phyloP scores from a whole-genome alignment of 1,284 basidiomycete genomes.

The Marasmius fiardii region DNA sequence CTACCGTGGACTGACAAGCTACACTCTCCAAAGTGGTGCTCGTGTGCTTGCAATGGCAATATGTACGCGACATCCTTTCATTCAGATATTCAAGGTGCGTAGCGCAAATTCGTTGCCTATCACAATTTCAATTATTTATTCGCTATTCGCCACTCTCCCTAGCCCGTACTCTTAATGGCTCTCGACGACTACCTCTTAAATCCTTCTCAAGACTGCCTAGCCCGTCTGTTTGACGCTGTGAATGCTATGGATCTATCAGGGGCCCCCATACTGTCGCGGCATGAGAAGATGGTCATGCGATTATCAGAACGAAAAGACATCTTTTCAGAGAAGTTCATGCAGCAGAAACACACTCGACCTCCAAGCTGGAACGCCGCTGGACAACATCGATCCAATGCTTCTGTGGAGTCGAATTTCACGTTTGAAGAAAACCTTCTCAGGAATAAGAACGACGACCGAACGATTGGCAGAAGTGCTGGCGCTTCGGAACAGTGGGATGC shows the following conservation, averaged over 20 bases:
- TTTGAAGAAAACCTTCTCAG: constrained; percentile 59
- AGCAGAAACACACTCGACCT: constrained; percentile 16
- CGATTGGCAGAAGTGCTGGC: constrained; percentile 17
- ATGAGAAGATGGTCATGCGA: constrained; percentile 88
- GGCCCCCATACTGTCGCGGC: constrained; percentile 74
- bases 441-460: constrained; percentile 36
- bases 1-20: constrained; percentile 6
- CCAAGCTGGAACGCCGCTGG: constrained; percentile 6
- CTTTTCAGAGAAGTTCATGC: constrained; percentile 77
- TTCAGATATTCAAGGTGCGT: constrained; percentile 94
- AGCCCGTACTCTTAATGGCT: constrained; percentile 92
- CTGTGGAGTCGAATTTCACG: constrained; percentile 59
- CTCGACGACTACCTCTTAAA: constrained; percentile 93
- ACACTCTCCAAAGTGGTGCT: constrained; percentile 68
- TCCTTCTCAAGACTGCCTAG: constrained; percentile 85
- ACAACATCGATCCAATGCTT: constrained; percentile 51
- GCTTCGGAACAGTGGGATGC: constrained; percentile 22
- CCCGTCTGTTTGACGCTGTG: constrained; percentile 87
- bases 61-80: constrained; percentile 92
- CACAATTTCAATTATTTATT: constrained; percentile 3
- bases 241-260: constrained; percentile 88
- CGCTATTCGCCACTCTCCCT: not conserved
- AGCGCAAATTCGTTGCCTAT: not conserved
- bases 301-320: constrained; percentile 89
- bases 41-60: constrained; percentile 96